Percentiles rank a stretch among this genome's conserved stretches.
These are phyloP conservation scores for Lipomyces orientalis DNA, from an alignment of 805 yeast genomes.

Conservation along the genomic window DNA sequence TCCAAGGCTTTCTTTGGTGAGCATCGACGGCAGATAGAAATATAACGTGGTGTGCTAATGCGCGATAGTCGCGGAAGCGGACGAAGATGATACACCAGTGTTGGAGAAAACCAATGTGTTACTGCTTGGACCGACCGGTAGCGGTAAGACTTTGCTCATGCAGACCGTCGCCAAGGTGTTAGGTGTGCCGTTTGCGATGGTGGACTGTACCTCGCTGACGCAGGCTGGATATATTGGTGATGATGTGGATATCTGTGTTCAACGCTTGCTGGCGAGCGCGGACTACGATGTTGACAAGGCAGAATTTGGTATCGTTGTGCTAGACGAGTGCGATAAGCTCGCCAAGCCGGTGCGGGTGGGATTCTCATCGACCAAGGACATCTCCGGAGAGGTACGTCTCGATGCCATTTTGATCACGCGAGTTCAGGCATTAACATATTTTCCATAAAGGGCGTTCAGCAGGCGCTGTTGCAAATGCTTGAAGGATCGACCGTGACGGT, in stretches of 20 bases:
- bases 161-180: constrained; percentile 58
- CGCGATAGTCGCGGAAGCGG: constrained; percentile 9
- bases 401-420: background rate
- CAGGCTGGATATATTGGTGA: constrained; percentile 73
- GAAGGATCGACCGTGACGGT: constrained; percentile 62
- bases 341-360: constrained; percentile 50
- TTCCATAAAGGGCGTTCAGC: constrained; percentile 58
- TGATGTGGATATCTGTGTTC: constrained; percentile 64
- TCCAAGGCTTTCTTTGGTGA: constrained; percentile 9
- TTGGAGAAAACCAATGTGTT: constrained; percentile 62
- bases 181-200: constrained; percentile 63
- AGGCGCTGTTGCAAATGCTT: constrained; percentile 59
- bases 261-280: constrained; percentile 56
- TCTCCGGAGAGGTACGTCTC: constrained; percentile 55
- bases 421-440: background rate
- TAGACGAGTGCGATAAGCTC: constrained; percentile 65
- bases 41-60: background rate
- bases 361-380: constrained; percentile 50
- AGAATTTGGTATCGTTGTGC: constrained; percentile 63
- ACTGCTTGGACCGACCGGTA: constrained; percentile 65
- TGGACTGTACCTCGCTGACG: constrained; percentile 66
- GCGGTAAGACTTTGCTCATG: constrained; percentile 65
- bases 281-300: constrained; percentile 57
- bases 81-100: constrained; percentile 51
- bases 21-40: constrained; percentile 1